Conservation (phyloP, 495 filamentous ascomycete genomes). For the Oidiodendron maius region DNA sequence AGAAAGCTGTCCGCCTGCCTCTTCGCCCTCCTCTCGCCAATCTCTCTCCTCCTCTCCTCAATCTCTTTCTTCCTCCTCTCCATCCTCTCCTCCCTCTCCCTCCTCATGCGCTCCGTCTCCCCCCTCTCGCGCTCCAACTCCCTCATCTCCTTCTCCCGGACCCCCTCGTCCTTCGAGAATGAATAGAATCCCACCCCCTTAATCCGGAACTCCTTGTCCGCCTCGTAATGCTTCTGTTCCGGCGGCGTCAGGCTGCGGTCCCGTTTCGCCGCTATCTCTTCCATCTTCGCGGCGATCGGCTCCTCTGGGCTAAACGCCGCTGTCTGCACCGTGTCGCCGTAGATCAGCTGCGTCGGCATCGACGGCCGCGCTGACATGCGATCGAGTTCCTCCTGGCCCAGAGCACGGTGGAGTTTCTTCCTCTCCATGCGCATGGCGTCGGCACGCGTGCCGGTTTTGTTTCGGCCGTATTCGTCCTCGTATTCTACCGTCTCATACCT, state of each 20-base stretch:
- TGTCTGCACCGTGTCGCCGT: constrained; percentile 74
- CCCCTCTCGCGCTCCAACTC: constrained; percentile 56
- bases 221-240: constrained; percentile 76
- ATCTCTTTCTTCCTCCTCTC: constrained; percentile 42
- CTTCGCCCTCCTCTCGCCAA: constrained; percentile 50
- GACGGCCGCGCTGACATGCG: constrained; percentile 46
- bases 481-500: constrained; percentile 68
- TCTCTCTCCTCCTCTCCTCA: constrained; percentile 45
- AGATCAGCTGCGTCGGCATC: constrained; percentile 67
- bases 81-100: constrained; percentile 44
- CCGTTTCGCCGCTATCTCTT: constrained; percentile 61
- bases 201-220: constrained; percentile 69
- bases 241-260: constrained; percentile 75
- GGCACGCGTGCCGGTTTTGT: constrained; percentile 57
- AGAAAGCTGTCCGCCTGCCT: constrained; percentile 72
- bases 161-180: constrained; percentile 66
- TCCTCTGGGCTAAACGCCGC: constrained; percentile 72
- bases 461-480: constrained; percentile 84
- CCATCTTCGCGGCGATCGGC: constrained; percentile 56
- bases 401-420: constrained; percentile 29
- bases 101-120: constrained; percentile 59
- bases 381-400: constrained; percentile 41
- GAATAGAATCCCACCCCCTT: constrained; percentile 89
- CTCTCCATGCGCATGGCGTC: constrained; percentile 54
- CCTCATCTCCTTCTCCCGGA: constrained; percentile 69